Base-by-base conservation (phyloP, 108 stramenopile genomes). In the Cyclotella baltica region DNA sequence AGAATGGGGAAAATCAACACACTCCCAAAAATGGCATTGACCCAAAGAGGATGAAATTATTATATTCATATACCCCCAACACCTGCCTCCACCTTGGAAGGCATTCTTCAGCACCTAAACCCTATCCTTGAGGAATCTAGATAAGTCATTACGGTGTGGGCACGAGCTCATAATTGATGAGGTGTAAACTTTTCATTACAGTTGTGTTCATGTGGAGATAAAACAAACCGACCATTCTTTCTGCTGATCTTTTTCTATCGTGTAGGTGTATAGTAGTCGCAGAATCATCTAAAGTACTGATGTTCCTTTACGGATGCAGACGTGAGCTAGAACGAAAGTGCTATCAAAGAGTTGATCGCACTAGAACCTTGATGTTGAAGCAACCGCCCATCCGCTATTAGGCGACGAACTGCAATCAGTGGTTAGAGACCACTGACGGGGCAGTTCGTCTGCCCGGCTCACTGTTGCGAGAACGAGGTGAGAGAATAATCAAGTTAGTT, bases 371-470 rank as follows among this genome's bases (percentile, higher is more conserved):
- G 9, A 62, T 57, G 47, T 52, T 52, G 35, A 67, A 38, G 27
- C 28, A 62, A 61, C n/a, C n/a, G 52, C 69, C 80, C 80, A 85
- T 37, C 84, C 75, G 76, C 72, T 37, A 27, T 75, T 18, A 31
- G 28, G 80, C 84, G 84, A 87, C 87, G 73, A 87, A 87, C 76
- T 84, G 82, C 73, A 40, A 46, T 70, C 80, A 56, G 66, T 65
- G 61, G 58, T 62, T 88, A 88, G 47, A 88, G 83, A 72, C 87
- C 87, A 64, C 78, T 80, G 65, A 88, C 87, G 22, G 89, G 89
- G 84, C 89, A 90, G 77, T 88, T 88, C 76, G 90, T 90, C 84
- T 88, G 88, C 86, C 90, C 90, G 90, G 90, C 48, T 90, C 90
- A 90, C 83, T 84, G 75, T 33, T 52, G 19, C 34, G 18, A 62